phyloP scores from a whole-genome alignment of 768 basidiomycete species.

The Phylloporus sp. region DNA sequence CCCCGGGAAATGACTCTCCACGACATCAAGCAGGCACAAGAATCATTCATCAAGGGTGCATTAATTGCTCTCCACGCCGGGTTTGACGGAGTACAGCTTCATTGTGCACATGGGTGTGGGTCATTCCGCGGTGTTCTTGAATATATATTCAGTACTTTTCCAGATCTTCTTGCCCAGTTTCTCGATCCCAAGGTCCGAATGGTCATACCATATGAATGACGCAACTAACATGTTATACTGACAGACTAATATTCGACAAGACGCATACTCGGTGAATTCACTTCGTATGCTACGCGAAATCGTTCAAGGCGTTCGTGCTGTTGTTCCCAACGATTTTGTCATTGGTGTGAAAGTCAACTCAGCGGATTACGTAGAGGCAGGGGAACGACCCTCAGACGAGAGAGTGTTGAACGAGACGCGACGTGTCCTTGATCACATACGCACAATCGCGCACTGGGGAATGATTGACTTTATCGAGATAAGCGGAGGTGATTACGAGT shows the following conservation, averaged over 20 bases:
- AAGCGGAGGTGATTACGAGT: conserved; percentile 84
- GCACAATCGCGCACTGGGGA: conserved; percentile 58
- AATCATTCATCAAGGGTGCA: conserved; percentile 66
- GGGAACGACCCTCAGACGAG: conserved; percentile 27
- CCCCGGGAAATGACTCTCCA: conserved; percentile 54
- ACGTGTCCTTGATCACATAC: conserved; percentile 59
- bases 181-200: conserved; percentile 60
- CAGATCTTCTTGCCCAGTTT: conserved; percentile 79
- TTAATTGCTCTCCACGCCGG: conserved; percentile 59
- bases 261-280: conserved; percentile 55
- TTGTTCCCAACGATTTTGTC: conserved; percentile 56
- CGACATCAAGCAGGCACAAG: conserved; percentile 62
- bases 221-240: neutral
- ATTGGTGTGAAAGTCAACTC: conserved; percentile 80
- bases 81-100: conserved; percentile 85
- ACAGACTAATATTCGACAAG: conserved; percentile 53
- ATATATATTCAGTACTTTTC: neutral
- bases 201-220: conserved; percentile 5
- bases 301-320: conserved; percentile 49
- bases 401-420: conserved; percentile 23
- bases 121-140: conserved; percentile 11
- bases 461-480: conserved; percentile 82
- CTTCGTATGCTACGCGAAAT: conserved; percentile 60
- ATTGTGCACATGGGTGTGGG: conserved; percentile 84
- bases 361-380: conserved; percentile 58